Conservation (phyloP, 140 eudicot genomes). For the Stevia rebaudiana region DNA sequence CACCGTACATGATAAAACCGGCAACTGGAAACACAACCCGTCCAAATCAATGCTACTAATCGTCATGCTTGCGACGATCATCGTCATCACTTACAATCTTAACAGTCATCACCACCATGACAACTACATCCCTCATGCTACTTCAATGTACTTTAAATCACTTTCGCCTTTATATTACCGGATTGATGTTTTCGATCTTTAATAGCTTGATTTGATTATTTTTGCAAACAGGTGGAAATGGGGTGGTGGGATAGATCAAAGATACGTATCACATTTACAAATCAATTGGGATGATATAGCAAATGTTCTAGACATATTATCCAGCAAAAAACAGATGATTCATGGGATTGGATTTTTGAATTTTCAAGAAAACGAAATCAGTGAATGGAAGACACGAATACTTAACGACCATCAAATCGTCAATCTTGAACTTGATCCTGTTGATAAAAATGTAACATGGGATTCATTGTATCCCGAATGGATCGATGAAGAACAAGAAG, state of each 20-base stretch:
- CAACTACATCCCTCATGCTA: slow-evolving; percentile 34
- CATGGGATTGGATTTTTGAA: slow-evolving; percentile 62
- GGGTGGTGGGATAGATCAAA: slow-evolving; percentile 50
- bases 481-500: slow-evolving; percentile 89
- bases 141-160: slow-evolving; percentile 33
- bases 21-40: slow-evolving; percentile 38
- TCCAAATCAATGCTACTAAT: slow-evolving; percentile 38
- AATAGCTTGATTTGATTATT: not conserved
- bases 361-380: slow-evolving; percentile 43
- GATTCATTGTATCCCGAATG: slow-evolving; percentile 72
- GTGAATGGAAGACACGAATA: slow-evolving; percentile 35
- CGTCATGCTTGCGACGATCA: slow-evolving; percentile 28
- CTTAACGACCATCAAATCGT: slow-evolving; percentile 32
- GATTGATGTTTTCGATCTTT: not conserved
- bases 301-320: slow-evolving; percentile 21
- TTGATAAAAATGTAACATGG: slow-evolving; percentile 55
- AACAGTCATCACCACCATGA: slow-evolving; percentile 31
- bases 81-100: slow-evolving; percentile 25
- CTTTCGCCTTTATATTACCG: not conserved
- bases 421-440: slow-evolving; percentile 43
- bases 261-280: slow-evolving; percentile 44
- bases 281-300: slow-evolving; percentile 57
- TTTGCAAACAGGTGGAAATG: slow-evolving; percentile 59
- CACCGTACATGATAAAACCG: slow-evolving; percentile 32
- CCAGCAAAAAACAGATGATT: slow-evolving; percentile 12